Evolutionary conservation across 2,329 filamentous ascomycete species (phyloP).

Genomic region (Cordyceps fumosorosea): DNA sequence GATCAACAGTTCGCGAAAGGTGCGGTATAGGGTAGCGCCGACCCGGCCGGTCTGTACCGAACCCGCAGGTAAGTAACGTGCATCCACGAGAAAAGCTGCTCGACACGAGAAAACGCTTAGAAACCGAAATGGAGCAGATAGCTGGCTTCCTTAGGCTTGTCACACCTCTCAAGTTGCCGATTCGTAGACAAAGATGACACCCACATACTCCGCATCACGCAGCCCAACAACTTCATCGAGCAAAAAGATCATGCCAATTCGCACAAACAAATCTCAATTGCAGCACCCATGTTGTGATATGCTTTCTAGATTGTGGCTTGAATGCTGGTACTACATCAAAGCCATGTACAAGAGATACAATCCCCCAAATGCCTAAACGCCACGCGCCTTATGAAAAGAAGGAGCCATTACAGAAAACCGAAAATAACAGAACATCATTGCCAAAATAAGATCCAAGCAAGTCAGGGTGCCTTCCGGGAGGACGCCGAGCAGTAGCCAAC

Average conservation of each 20-base stretch:
- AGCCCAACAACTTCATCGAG: background rate
- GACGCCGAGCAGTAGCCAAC: background rate
- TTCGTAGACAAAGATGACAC: too few species aligned
- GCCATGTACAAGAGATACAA: conserved; percentile 12
- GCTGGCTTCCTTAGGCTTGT: too few species aligned
- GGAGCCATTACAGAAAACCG: conserved; percentile 11
- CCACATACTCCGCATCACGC: too few species aligned
- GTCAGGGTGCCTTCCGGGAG: background rate
- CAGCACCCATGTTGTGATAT: conserved; percentile 4
- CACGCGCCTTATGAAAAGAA: conserved; percentile 12
- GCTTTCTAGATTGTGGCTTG: conserved; percentile 13
- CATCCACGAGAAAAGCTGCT: too few species aligned
- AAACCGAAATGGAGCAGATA: background rate
- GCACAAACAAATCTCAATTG: background rate
- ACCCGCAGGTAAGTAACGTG: too few species aligned
- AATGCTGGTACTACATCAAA: conserved; percentile 13
- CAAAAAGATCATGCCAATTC: background rate
- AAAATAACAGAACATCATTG: conserved; percentile 5
- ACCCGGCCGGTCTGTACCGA: background rate
- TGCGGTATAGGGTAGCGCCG: background rate
- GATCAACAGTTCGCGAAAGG: background rate
- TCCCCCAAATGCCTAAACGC: conserved; percentile 13
- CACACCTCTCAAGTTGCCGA: too few species aligned
- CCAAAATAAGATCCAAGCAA: conserved; percentile 10
- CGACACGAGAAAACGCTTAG: too few species aligned